A percentile compares a stretch with the other conserved stretches of the same genome.
phyloP scores from a whole-genome alignment of 2,329 filamentous ascomycete species.

The Emergomyces africanus region DNA sequence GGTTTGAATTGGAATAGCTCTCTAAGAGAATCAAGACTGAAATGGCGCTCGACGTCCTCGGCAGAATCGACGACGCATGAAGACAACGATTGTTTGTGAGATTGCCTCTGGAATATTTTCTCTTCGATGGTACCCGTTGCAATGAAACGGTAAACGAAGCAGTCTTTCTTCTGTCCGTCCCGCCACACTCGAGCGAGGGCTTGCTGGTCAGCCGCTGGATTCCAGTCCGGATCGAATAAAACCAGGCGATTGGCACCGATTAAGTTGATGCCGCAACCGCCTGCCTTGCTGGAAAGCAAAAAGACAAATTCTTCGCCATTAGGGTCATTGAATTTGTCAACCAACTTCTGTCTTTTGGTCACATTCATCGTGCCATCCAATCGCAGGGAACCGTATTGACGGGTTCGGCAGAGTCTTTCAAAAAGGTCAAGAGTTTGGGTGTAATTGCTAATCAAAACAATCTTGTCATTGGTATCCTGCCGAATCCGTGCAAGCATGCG shows the following conservation, averaged over 20 bases:
- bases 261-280: slow-evolving; percentile 89
- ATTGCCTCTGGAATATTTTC: slow-evolving; percentile 98
- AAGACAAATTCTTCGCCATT: slow-evolving; percentile 86
- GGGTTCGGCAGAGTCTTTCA: slow-evolving; percentile 73
- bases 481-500: slow-evolving; percentile 94
- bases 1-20: slow-evolving; percentile 90
- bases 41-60: slow-evolving; percentile 94
- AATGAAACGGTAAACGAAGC: slow-evolving; percentile 99
- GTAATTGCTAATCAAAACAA: slow-evolving; percentile 97
- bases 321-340: slow-evolving; percentile 95
- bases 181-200: slow-evolving; percentile 95
- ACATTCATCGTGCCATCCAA: slow-evolving; percentile 98
- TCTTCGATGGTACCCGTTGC: slow-evolving; percentile 96
- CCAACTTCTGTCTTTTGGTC: slow-evolving; percentile 90
- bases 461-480: slow-evolving; percentile 96
- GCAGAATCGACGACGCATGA: slow-evolving; percentile 93
- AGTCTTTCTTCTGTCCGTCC: slow-evolving; percentile 98
- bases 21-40: slow-evolving; percentile 76
- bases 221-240: slow-evolving; percentile 96
- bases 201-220: slow-evolving; percentile 94
- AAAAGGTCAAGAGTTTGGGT: slow-evolving; percentile 94
- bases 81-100: slow-evolving; percentile 92
- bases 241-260: slow-evolving; percentile 91
- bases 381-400: slow-evolving; percentile 72
- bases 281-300: slow-evolving; percentile 90